Evolutionary conservation across 2,329 filamentous ascomycete genomes (phyloP), one percentile per base, ranked within the genome.

Genomic region (Fonsecaea nubica): DNA sequence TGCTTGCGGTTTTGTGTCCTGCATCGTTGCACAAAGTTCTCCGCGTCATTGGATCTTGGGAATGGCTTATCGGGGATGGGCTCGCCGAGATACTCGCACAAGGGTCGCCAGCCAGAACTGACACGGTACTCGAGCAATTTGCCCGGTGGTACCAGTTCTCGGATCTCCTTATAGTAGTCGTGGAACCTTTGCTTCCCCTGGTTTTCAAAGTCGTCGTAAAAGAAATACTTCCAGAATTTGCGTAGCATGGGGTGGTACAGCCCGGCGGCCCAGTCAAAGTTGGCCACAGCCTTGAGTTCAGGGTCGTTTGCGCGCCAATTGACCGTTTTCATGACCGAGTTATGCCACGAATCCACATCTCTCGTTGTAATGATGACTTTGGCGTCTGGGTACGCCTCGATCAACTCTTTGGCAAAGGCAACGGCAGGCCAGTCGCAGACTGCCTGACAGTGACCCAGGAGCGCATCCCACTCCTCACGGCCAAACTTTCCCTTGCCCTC

Each of bases 211-310:
- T 90, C 88, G 58, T 86, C 87, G 59, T 87, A 83, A 82, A 89
- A 90, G 78, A 90, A 90, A 63, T 83, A 84, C 72, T 87, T 84
- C 79, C 89, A 90, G 80, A 90, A 89, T 77, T 88, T 89, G 76
- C 83, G 82, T 65, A 90, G 82, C 88, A 90, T 90, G 45, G 87
- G 88, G 75, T 89, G 85, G 80, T 90, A 90, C 81, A 89, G 86
- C 75, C 85, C 81, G 7, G 88, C 87, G 25, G 85, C 88, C 88
- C 88, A 90, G 79, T 85, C 86, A 71, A 83, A 81, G 76, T 84
- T 80, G 45, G 84, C 84, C 13, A 87, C 80, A 64, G 83, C 78
- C 67, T 80, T 82, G 76, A 85, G 81, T 78, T 89, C 87, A 4
- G 83, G 84, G 75, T 90, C 88, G 30, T 84, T 89, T 58, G 84